phyloP scores from a whole-genome alignment of 495 filamentous ascomycete species.

The Xylaria flabelliformis region DNA sequence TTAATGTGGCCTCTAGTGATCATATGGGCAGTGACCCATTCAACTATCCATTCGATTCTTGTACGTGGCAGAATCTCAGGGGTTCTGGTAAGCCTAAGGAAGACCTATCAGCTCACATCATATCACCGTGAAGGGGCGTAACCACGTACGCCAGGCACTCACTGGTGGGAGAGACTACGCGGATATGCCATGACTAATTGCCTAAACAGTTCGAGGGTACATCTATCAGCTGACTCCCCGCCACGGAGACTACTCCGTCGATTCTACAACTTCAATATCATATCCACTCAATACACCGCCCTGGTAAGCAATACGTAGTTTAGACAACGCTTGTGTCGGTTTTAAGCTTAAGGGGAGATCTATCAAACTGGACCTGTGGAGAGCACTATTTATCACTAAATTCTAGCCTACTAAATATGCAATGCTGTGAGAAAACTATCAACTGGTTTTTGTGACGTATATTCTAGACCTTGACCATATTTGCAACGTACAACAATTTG shows the following conservation, averaged over 20 bases:
- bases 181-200: not conserved
- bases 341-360: not conserved
- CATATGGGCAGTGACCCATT: not conserved
- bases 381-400: no score
- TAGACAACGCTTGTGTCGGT: not conserved
- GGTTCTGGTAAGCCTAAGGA: not conserved
- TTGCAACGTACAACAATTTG: no score
- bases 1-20: not conserved
- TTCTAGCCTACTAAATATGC: no score
- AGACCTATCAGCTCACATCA: not conserved
- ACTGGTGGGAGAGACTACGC: not conserved
- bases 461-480: no score
- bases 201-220: not conserved
- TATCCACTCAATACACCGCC: no score
- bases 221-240: not conserved
- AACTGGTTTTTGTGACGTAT: no score
- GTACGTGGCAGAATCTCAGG: not conserved
- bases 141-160: not conserved
- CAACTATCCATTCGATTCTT: not conserved
- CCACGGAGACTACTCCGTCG: no score
- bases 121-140: not conserved
- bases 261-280: no score
- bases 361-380: not conserved
- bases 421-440: no score
- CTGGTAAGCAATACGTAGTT: not conserved